phyloP scores from a whole-genome alignment of 1,139 yeast species.

The Schwanniomyces etchellsii region DNA sequence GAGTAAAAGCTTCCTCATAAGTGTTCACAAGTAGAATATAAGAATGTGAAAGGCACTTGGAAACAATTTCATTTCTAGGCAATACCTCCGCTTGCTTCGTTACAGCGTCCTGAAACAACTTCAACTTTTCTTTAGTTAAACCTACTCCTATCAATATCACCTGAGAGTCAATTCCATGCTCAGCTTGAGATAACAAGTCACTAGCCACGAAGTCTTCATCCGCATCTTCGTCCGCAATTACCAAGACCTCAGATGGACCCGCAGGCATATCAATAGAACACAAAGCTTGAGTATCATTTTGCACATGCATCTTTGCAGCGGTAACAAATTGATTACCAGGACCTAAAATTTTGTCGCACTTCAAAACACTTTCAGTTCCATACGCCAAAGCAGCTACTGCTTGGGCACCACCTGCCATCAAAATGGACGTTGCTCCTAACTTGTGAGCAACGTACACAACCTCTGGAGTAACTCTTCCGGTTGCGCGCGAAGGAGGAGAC shows the following conservation, averaged over 20 bases:
- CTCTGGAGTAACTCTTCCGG: slow-evolving; percentile 93
- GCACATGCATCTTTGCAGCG: slow-evolving; percentile 97
- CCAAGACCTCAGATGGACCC: slow-evolving; percentile 96
- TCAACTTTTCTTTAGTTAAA: slow-evolving; percentile 53
- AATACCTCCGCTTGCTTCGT: slow-evolving; percentile 76
- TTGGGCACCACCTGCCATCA: slow-evolving; percentile 98
- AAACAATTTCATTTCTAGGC: slow-evolving; percentile 90
- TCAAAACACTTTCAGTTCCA: slow-evolving; percentile 88
- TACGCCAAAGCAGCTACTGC: slow-evolving; percentile 98
- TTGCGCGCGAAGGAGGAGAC: slow-evolving; percentile 91
- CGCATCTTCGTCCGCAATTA: slow-evolving; percentile 79
- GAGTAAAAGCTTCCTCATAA: slow-evolving; percentile 29
- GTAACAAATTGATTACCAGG: slow-evolving; percentile 99
- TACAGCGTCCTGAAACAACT: slow-evolving; percentile 73
- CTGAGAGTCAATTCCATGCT: slow-evolving; percentile 97
- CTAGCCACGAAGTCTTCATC: slow-evolving; percentile 95
- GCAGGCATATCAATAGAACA: slow-evolving; percentile 99
- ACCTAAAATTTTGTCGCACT: slow-evolving; percentile 94
- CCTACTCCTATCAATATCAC: slow-evolving; percentile 85
- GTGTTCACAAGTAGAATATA: slow-evolving; percentile 44
- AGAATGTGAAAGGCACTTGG: slow-evolving; percentile 89
- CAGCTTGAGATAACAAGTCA: slow-evolving; percentile 95
- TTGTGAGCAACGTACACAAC: slow-evolving; percentile 96
- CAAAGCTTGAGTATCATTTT: slow-evolving; percentile 89
- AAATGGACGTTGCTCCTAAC: slow-evolving; percentile 84